These are phyloP conservation scores for Garcia nutans DNA, from an alignment of 345 rosid species.

Conservation along the genomic window DNA sequence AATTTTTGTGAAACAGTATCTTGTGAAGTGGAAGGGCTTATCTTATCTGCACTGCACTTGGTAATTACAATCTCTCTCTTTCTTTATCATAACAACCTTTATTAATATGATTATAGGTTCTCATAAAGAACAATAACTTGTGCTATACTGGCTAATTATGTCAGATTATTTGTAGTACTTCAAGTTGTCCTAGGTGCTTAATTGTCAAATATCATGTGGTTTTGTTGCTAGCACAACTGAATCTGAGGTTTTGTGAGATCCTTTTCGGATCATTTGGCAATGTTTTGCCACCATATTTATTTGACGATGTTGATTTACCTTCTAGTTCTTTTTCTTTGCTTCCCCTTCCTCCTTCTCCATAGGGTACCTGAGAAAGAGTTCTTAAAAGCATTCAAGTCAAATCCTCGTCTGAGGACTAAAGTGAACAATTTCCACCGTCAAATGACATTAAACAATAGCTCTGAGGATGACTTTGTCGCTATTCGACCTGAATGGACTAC, in stretches of 20 bases:
- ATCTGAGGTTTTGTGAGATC: not conserved
- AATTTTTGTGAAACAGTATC: conserved; percentile 89
- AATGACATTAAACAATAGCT: conserved; percentile 54
- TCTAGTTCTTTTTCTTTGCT: not conserved
- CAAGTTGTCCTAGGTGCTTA: conserved; percentile 1
- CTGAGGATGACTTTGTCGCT: conserved; percentile 86
- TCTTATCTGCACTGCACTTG: conserved; percentile 97
- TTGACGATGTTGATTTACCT: conserved; percentile 12
- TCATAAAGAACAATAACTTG: not conserved
- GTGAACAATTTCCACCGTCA: conserved; percentile 89
- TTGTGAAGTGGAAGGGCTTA: conserved; percentile 97
- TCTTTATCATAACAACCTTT: not conserved
- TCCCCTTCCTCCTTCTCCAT: not conserved
- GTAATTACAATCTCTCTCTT: conserved; percentile 35
- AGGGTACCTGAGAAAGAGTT: conserved; percentile 98
- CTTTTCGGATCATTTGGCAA: not conserved
- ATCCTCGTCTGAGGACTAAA: conserved; percentile 85
- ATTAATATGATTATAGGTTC: not conserved
- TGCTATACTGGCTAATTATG: not conserved
- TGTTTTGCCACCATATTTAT: conserved; percentile 2
- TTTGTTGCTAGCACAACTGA: not conserved
- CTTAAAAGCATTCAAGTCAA: conserved; percentile 81
- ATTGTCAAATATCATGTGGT: not conserved
- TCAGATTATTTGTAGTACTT: not conserved
- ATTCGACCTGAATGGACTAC: conserved; percentile 99